phyloP scores from a whole-genome alignment of 2,329 filamentous ascomycete genomes.

The Aspergillus melleus region DNA sequence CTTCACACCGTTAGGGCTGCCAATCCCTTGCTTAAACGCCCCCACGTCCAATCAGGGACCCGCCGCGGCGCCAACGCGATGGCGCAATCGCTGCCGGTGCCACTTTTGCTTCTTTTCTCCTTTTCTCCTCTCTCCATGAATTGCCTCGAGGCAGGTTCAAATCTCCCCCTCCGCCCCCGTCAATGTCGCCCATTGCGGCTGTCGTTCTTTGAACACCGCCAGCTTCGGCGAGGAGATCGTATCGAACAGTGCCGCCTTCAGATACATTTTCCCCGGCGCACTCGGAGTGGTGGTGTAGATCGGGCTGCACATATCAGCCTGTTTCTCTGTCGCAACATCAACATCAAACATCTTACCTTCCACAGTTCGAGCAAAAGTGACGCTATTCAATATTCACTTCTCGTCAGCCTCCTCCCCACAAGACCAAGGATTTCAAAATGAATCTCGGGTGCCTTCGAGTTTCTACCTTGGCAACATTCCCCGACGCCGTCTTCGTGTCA shows the following conservation, averaged over 20 bases:
- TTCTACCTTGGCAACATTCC: constrained; percentile 16
- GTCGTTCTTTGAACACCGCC: too few relatives aligned
- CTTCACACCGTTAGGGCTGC: not conserved
- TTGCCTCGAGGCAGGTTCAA: too few relatives aligned
- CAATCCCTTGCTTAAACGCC: not conserved
- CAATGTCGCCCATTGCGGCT: too few relatives aligned
- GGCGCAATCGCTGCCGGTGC: constrained; percentile 7
- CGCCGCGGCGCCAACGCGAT: constrained; percentile 3
- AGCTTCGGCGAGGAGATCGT: too few relatives aligned
- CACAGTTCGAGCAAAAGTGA: constrained; percentile 25
- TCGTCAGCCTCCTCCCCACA: too few relatives aligned
- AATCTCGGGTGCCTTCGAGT: too few relatives aligned
- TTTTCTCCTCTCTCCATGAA: not conserved
- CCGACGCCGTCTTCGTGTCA: constrained; percentile 17
- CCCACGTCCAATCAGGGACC: constrained; percentile 2
- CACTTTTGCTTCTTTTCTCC: not conserved
- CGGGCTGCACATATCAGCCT: too few relatives aligned
- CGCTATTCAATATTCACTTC: constrained; percentile 11
- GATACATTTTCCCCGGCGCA: too few relatives aligned
- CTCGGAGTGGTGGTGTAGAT: too few relatives aligned
- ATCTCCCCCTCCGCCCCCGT: not conserved
- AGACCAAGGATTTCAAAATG: too few relatives aligned
- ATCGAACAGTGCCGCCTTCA: too few relatives aligned
- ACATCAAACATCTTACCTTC: constrained; percentile 16
- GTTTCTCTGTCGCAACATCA: not conserved